Evolutionary conservation across 2,329 filamentous ascomycete species (phyloP).

Genomic region (Verticillium albo-atrum): DNA sequence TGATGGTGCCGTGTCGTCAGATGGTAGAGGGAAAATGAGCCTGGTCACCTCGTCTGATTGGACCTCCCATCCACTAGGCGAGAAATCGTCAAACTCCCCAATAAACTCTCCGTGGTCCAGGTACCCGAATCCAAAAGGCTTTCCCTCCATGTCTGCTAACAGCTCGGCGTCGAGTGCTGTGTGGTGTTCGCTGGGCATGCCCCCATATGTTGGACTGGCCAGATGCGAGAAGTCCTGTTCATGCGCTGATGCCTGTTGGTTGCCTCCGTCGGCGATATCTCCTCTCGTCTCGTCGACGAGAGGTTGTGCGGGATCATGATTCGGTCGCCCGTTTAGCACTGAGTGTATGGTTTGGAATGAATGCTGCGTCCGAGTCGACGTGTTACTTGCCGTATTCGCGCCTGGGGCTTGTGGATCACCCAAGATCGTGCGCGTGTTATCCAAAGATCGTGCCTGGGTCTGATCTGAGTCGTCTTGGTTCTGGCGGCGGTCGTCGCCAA

Average conservation of each 20-base stretch:
- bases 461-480: not conserved
- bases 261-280: not conserved
- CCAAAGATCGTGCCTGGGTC: not conserved
- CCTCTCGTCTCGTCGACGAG: not conserved
- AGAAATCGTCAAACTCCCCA: not conserved
- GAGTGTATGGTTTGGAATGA: not conserved
- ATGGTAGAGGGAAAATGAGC: not conserved
- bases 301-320: not conserved
- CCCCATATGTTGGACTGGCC: not conserved
- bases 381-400: not conserved
- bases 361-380: not conserved
- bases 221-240: not conserved
- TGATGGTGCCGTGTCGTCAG: not conserved
- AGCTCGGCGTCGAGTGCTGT: not conserved
- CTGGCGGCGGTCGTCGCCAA: constrained; percentile 21
- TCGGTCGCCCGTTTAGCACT: not conserved
- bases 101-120: not conserved
- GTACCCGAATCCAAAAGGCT: not conserved
- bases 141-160: not conserved
- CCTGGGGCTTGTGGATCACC: not conserved
- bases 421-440: not conserved
- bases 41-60: not conserved
- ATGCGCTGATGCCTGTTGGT: not conserved
- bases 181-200: not conserved
- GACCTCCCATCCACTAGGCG: not conserved